Percentiles rank a stretch among this genome's conserved stretches.
Evolutionary conservation across 768 basidiomycete species (phyloP).

Genomic region (Holtermanniella nyarrowii): DNA sequence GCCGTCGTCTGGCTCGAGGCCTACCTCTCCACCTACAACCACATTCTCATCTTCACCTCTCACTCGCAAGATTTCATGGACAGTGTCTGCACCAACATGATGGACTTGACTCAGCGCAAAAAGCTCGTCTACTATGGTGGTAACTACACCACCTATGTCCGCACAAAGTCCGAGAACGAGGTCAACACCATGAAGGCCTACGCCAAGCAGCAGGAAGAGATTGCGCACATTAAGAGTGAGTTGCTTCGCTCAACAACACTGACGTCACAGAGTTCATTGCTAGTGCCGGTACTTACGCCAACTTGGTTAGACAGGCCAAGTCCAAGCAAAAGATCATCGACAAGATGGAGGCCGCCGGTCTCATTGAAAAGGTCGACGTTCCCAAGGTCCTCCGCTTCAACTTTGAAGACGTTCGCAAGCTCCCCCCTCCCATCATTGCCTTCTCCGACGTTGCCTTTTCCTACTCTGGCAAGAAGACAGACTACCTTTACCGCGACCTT

Average conservation of each 20-base stretch:
- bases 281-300: conserved; percentile 98
- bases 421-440: conserved; percentile 94
- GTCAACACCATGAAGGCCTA: conserved; percentile 99
- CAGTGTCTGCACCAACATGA: conserved; percentile 88
- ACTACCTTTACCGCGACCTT: conserved; percentile 76
- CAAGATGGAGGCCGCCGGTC: conserved; percentile 99
- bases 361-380: conserved; percentile 80
- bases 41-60: conserved; percentile 60
- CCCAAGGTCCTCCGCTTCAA: conserved; percentile 73
- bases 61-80: conserved; percentile 99
- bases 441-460: conserved; percentile 91
- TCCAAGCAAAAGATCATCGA: conserved; percentile 99
- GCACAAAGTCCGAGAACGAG: conserved; percentile 94
- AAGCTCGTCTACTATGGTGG: conserved; percentile 86
- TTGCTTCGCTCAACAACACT: conserved; percentile 1
- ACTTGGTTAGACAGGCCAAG: conserved; percentile 96
- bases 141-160: conserved; percentile 95
- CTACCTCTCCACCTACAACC: conserved; percentile 94
- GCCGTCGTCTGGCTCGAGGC: conserved; percentile 99
- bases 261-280: conserved; percentile 69
- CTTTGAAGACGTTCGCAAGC: conserved; percentile 86
- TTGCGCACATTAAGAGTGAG: conserved; percentile 92
- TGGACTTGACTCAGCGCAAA: conserved; percentile 88
- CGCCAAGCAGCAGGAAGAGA: conserved; percentile 95
- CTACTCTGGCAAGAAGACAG: conserved; percentile 78